A percentile compares a stretch with the other conserved stretches of the same genome.
These are phyloP conservation scores for Suillus placidus DNA, from an alignment of 768 basidiomycete genomes.

Conservation along the genomic window DNA sequence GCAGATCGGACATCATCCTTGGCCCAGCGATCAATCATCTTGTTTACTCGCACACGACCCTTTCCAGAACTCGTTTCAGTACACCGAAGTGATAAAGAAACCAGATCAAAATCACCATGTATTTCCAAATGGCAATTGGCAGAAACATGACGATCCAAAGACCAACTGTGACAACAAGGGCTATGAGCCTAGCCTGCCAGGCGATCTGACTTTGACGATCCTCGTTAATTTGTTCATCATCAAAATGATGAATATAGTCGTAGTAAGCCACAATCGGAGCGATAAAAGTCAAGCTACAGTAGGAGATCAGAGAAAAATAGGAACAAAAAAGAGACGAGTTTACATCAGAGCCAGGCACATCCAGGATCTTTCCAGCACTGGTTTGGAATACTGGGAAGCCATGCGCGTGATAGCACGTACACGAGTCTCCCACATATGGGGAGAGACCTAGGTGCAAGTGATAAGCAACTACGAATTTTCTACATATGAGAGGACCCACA, in stretches of 20 bases:
- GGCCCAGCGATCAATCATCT: constrained; percentile 44
- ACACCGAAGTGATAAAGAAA: neutral
- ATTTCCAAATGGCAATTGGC: constrained; percentile 53
- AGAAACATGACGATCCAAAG: constrained; percentile 40
- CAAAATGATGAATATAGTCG: constrained; percentile 28
- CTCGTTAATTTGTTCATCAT: neutral
- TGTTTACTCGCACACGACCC: constrained; percentile 45
- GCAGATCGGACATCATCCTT: constrained; percentile 38
- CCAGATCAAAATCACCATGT: constrained; percentile 32
- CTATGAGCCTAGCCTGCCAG: constrained; percentile 40
- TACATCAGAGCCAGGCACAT: constrained; percentile 43
- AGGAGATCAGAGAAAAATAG: constrained; percentile 4
- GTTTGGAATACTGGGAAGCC: constrained; percentile 45
- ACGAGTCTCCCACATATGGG: constrained; percentile 48
- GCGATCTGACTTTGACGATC: constrained; percentile 21
- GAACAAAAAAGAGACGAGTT: constrained; percentile 15
- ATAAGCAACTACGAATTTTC: neutral
- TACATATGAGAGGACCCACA: constrained; percentile 27
- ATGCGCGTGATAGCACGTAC: constrained; percentile 39
- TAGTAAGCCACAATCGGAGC: constrained; percentile 44
- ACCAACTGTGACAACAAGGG: constrained; percentile 41
- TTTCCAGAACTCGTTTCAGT: constrained; percentile 19
- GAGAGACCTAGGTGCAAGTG: constrained; percentile 37
- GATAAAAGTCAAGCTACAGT: constrained; percentile 39
- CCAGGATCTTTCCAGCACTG: constrained; percentile 48